Conservation (phyloP, 2,329 filamentous ascomycete species). For the Epicoccum nigrum region DNA sequence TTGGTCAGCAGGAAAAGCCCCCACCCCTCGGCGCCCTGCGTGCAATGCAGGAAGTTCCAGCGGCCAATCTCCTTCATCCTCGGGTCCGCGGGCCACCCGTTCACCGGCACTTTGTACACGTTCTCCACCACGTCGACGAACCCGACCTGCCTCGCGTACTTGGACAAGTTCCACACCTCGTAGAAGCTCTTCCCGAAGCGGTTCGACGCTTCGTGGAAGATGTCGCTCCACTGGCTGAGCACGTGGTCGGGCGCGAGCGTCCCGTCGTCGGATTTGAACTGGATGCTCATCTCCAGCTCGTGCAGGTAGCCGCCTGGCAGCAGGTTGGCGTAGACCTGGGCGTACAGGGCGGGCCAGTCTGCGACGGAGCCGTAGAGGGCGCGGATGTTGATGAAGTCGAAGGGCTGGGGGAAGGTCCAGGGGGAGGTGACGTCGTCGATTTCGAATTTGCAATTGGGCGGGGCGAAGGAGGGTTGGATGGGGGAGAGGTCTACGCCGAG, state of each 20-base stretch:
- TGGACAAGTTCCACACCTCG: conserved; percentile 35
- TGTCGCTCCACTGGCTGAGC: conserved; percentile 30
- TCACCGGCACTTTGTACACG: conserved; percentile 39
- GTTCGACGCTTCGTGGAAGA: conserved; percentile 32
- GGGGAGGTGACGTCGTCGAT: conserved; percentile 51
- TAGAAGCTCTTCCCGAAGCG: conserved; percentile 36
- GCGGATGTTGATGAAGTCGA: conserved; percentile 54
- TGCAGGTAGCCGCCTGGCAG: conserved; percentile 50
- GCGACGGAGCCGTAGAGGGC: conserved; percentile 51
- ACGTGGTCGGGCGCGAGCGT: conserved; percentile 42
- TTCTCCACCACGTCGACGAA: conserved; percentile 36
- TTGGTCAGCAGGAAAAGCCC: conserved; percentile 35
- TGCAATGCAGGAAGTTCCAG: conserved; percentile 41
- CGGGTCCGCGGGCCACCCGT: conserved; percentile 36
- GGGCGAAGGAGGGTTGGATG: conserved; percentile 54
- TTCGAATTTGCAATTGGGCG: conserved; percentile 54
- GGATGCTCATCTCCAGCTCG: conserved; percentile 50
- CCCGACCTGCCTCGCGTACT: conserved; percentile 32
- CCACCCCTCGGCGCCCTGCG: conserved; percentile 38
- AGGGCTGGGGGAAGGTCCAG: conserved; percentile 45
- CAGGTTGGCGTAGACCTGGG: conserved; percentile 32
- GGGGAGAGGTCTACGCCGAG: conserved; percentile 55
- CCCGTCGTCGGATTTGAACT: conserved; percentile 49
- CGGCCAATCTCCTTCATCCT: conserved; percentile 42
- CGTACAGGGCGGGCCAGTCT: conserved; percentile 51